Conservation (phyloP, 768 basidiomycete species). For the Lepiota subincarnata region DNA sequence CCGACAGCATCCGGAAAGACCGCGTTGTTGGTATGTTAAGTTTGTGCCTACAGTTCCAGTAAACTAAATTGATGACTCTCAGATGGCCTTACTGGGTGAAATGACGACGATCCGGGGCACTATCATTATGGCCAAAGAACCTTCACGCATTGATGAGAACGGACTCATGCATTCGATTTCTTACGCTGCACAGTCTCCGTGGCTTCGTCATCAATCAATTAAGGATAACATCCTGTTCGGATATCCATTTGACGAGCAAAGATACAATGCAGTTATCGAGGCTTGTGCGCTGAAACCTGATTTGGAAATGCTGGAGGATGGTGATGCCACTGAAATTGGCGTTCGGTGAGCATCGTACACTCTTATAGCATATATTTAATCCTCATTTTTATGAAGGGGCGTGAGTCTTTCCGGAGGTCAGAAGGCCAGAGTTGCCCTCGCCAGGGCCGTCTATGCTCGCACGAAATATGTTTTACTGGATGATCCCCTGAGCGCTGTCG, state of each 20-base stretch:
- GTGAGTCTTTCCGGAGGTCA: conserved; percentile 80
- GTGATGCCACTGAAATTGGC: conserved; percentile 83
- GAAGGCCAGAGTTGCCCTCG: conserved; percentile 81
- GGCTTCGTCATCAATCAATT: conserved; percentile 70
- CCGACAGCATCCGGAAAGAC: conserved; percentile 85
- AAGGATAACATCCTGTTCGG: conserved; percentile 82
- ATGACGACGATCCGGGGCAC: conserved; percentile 50
- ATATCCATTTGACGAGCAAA: conserved; percentile 62
- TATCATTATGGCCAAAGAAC: conserved; percentile 65
- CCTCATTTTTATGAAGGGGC: conserved; percentile 37
- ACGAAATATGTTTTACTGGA: conserved; percentile 72
- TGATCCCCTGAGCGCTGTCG: conserved; percentile 80
- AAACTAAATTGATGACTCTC: not conserved
- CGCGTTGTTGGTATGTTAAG: conserved; percentile 55
- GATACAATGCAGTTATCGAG: conserved; percentile 75
- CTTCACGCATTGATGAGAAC: conserved; percentile 51
- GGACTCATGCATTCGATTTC: conserved; percentile 63
- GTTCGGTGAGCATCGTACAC: conserved; percentile 38
- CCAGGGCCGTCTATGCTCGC: conserved; percentile 74
- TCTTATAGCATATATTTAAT: not conserved
- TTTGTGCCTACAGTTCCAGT: not conserved
- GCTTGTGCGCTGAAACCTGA: conserved; percentile 82
- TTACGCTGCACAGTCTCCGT: conserved; percentile 71
- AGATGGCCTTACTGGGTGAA: conserved; percentile 74
- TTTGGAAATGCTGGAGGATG: conserved; percentile 80